These are phyloP conservation scores for Solanum sejunctum DNA, from an alignment of 257 asterid species.

Conservation along the genomic window DNA sequence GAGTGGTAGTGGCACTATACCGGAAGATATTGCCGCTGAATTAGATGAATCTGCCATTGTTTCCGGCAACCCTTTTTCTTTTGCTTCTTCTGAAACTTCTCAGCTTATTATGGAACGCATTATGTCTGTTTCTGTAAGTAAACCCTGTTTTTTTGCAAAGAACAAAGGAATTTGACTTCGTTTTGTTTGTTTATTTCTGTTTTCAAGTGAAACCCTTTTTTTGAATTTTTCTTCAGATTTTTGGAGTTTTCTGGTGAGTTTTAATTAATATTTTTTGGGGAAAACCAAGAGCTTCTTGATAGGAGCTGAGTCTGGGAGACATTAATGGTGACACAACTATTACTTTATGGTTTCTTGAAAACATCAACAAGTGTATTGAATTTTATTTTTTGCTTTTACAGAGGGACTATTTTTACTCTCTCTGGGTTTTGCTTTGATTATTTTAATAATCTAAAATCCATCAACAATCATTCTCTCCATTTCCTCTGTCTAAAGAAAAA, in stretches of 20 bases:
- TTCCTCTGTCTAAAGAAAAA: background rate
- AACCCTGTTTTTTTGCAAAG: background rate
- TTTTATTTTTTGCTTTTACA: background rate
- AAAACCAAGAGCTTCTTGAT: slow-evolving; percentile 33
- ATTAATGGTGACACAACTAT: slow-evolving; percentile 13
- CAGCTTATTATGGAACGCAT: slow-evolving; percentile 93
- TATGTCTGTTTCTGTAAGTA: slow-evolving; percentile 92
- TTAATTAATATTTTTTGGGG: slow-evolving; percentile 4
- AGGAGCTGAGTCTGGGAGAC: slow-evolving; percentile 2
- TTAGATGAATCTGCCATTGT: slow-evolving; percentile 35
- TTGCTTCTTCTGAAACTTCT: slow-evolving; percentile 75
- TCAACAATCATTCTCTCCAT: slow-evolving; percentile 8
- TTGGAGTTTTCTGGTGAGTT: slow-evolving; percentile 1
- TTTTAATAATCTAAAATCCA: background rate
- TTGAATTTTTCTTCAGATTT: background rate
- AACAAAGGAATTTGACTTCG: background rate
- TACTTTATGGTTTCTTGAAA: slow-evolving; percentile 21
- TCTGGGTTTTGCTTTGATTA: background rate
- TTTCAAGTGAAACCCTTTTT: background rate
- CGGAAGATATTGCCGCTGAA: slow-evolving; percentile 48
- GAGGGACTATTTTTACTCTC: background rate
- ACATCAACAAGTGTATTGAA: background rate
- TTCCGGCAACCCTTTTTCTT: slow-evolving; percentile 80
- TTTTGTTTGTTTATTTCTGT: background rate
- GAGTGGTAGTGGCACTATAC: slow-evolving; percentile 30